Base-by-base conservation (phyloP, 495 filamentous ascomycete genomes). In the Talaromyces adpressus region DNA sequence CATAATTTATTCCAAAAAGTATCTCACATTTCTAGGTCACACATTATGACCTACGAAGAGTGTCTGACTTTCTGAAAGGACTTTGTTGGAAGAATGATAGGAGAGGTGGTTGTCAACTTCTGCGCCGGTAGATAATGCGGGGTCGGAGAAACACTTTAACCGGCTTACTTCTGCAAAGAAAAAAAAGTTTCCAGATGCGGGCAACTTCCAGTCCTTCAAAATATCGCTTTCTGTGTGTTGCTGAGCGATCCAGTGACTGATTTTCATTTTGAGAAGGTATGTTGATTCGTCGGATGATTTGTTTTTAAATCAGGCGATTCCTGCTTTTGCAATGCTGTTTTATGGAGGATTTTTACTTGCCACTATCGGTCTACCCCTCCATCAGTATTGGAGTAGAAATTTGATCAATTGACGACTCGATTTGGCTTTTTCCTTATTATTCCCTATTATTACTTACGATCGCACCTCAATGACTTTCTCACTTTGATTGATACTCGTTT, bases 141-240 rank as follows among this genome's bases (percentile, higher is more conserved):
- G 60, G 60, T 52, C 60, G 60, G 60, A 62, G 60, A 62, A 62
- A 62, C 60, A 29, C 60, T 32, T 47, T 52, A 30, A 23, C 60
- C 60, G 60, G 16, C 45, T 1, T 11, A 32, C 12, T 27, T 27
- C 2, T 27, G 27, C 16, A 56, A 29, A 25, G 41, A 62, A 53
- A 62, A 30, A 62, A 62, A 62, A 62, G 60, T 62, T 53, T 53
- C 60, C 60, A 53, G 45, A 32, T 52, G 47, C 45, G 30, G 34
- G 39, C 58, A 60, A 25, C 11, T 41, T 22, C 6, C 20, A 30
- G 8, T n/a, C n/a, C 14, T 32, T 36, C 30, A 11, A 20, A 20
- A 58, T 29, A 22, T 58, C 30, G 56, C 8, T 36, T 32, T 20
- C 34, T 18, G 22, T 22, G 18, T 34, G 23, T 62, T 49, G 57